Evolutionary conservation across 441 rosid species (phyloP), one percentile per base, ranked within the genome.

Genomic region (Capsella rubella): DNA sequence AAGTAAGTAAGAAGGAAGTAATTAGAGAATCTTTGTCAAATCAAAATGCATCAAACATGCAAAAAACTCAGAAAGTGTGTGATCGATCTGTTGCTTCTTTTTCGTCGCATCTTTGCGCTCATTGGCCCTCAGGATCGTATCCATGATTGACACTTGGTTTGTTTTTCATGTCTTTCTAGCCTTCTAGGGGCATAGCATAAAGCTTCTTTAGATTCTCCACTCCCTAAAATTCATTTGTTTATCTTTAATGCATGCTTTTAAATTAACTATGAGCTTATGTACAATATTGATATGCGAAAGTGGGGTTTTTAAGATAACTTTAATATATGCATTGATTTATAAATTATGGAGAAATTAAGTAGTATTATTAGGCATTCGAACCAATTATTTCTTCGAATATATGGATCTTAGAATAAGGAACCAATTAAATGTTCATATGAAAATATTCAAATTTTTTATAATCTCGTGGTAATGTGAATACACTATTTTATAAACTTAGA

Each of bases 111-210:
- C 58, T 77, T 65, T 58, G 64, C 28, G 39, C 64, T 72, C 59
- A 72, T 72, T 78, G 77, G 81, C 63, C 67, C 54, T 72, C 54
- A 53, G 31, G 42, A 72, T 72, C 66, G 81, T 61, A 66, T 78
- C 70, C 47, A 67, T 78, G 77, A 78, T 67, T 72, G 81, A 78
- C 81, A 78, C 74, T 27, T 78, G 81, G 72, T 61, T 46, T 67
- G 27, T 16, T 56, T 70, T 71, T 57, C 62, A 64, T 76, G 76
- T 71, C 71, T 64, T 21, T 56, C n/a, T 28, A 37, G 76, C 65
- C 75, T 64, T 56, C 4, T 69, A 35, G 9, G 49, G 40, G 54
- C 59, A 69, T 69, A 71, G 54, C 59, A 69, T 69, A 71, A 71
- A 72, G 73, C 16, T 59, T 67, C 18, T 53, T 52, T 71, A 52